Conservation (phyloP, 192 early-diverging fungal genomes). For the Linnemannia zychae region DNA sequence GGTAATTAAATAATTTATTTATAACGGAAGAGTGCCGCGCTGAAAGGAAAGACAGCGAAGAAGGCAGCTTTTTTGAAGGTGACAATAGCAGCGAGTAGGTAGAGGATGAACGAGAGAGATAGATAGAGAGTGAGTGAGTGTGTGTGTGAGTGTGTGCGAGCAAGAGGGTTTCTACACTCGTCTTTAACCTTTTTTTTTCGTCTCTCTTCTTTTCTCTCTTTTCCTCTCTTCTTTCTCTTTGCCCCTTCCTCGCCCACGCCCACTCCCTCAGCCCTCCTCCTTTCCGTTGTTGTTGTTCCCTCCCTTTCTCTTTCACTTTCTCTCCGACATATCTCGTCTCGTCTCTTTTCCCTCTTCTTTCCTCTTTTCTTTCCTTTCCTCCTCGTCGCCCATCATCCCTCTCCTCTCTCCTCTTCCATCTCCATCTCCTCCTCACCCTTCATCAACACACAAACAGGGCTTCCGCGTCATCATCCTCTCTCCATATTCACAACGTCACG, state of each 20-base stretch:
- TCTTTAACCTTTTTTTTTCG: neutral
- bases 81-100: neutral
- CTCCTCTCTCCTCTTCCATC: neutral
- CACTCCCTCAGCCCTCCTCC: neutral
- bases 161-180: neutral
- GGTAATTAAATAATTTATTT: no score
- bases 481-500: neutral
- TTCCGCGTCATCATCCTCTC: neutral
- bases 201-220: neutral
- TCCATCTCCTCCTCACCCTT: neutral
- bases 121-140: neutral
- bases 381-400: neutral
- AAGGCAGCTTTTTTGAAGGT: neutral
- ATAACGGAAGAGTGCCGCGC: no score
- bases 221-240: neutral
- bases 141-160: no score
- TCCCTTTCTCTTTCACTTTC: neutral
- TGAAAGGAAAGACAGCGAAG: no score
- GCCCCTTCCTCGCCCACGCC: slow-evolving; percentile 13
- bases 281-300: neutral
- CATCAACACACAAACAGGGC: neutral
- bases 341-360: neutral
- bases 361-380: neutral
- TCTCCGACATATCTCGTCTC: neutral
- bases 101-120: neutral